Evolutionary conservation across 352 stramenopile genomes (phyloP).

Genomic region (Phytophthora pini): DNA sequence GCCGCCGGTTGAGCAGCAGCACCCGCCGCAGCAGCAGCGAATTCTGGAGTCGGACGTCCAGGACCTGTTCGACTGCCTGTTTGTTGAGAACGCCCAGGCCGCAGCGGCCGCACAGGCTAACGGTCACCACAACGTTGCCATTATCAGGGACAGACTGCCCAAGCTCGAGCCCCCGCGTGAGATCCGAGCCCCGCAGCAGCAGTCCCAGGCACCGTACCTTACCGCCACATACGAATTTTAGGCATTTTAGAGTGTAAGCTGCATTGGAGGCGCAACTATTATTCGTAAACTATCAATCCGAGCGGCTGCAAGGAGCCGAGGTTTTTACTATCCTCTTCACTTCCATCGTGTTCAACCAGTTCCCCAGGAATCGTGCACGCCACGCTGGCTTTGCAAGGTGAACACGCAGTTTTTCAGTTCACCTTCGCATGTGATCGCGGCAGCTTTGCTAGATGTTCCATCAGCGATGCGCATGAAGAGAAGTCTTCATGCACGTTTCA

Average conservation of each 20-base stretch:
- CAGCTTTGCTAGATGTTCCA: background rate
- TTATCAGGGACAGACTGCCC: slow-evolving; percentile 40
- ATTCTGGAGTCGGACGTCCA: slow-evolving; percentile 52
- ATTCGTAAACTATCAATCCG: slow-evolving; percentile 46
- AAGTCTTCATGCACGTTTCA: slow-evolving; percentile 5
- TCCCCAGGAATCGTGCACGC: slow-evolving; percentile 1
- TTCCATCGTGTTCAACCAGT: slow-evolving; percentile 7
- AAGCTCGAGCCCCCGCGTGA: slow-evolving; percentile 36
- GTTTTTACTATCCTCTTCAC: slow-evolving; percentile 9
- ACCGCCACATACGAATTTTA: slow-evolving; percentile 51
- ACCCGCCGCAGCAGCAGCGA: slow-evolving; percentile 30
- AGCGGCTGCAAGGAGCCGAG: slow-evolving; percentile 5
- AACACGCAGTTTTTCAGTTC: slow-evolving; percentile 26
- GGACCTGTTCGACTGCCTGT: slow-evolving; percentile 55
- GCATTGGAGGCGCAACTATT: slow-evolving; percentile 24
- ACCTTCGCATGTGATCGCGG: background rate
- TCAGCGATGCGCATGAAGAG: no score
- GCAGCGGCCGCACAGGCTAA: slow-evolving; percentile 31
- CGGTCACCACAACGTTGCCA: slow-evolving; percentile 35
- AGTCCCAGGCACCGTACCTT: slow-evolving; percentile 35
- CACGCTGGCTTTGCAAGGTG: slow-evolving; percentile 24
- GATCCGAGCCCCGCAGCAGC: slow-evolving; percentile 16
- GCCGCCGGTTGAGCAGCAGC: slow-evolving; percentile 30
- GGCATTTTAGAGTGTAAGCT: slow-evolving; percentile 30
- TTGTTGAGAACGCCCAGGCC: slow-evolving; percentile 41